Percentiles rank a stretch among this genome's conserved stretches.
Evolutionary conservation across 2,329 filamentous ascomycete genomes (phyloP).

Genomic region (Monosporascus sp.): DNA sequence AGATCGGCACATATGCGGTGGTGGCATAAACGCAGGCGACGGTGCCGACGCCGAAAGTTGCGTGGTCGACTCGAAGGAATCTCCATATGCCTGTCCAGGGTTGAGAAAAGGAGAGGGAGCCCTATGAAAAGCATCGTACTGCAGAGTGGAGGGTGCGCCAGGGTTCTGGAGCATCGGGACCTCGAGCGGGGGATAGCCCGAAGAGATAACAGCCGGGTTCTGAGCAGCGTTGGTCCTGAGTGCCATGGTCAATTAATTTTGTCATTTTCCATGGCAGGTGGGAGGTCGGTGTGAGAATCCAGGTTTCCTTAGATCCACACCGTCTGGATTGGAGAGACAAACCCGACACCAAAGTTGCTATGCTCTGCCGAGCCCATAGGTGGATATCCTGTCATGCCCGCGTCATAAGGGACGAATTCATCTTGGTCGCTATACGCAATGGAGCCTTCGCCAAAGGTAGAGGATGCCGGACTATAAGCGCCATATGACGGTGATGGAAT

Average conservation of each 20-base stretch:
- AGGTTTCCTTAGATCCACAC: constrained; percentile 51
- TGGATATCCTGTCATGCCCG: constrained; percentile 39
- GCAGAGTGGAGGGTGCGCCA: constrained; percentile 15
- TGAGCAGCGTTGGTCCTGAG: constrained; percentile 40
- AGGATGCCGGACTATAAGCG: constrained; percentile 58
- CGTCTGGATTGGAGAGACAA: constrained; percentile 58
- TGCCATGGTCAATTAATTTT: constrained; percentile 50
- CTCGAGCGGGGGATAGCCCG: constrained; percentile 40
- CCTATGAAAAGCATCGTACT: constrained; percentile 32
- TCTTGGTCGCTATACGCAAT: constrained; percentile 59
- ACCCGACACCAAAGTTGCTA: constrained; percentile 50
- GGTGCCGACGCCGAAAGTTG: constrained; percentile 28
- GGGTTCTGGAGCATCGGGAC: constrained; percentile 27
- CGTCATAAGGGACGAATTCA: constrained; percentile 47
- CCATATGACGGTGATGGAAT: constrained; percentile 59
- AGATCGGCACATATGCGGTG: constrained; percentile 29
- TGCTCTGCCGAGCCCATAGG: constrained; percentile 37
- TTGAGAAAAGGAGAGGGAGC: constrained; percentile 41
- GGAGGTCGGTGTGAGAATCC: constrained; percentile 34
- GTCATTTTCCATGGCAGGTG: constrained; percentile 32
- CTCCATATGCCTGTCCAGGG: constrained; percentile 37
- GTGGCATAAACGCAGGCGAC: constrained; percentile 27
- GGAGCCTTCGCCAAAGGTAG: constrained; percentile 56
- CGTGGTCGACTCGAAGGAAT: constrained; percentile 33
- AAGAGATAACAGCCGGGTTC: constrained; percentile 34